Evolutionary conservation across 345 rosid genomes (phyloP).

Genomic region (Eucalyptus regnans): DNA sequence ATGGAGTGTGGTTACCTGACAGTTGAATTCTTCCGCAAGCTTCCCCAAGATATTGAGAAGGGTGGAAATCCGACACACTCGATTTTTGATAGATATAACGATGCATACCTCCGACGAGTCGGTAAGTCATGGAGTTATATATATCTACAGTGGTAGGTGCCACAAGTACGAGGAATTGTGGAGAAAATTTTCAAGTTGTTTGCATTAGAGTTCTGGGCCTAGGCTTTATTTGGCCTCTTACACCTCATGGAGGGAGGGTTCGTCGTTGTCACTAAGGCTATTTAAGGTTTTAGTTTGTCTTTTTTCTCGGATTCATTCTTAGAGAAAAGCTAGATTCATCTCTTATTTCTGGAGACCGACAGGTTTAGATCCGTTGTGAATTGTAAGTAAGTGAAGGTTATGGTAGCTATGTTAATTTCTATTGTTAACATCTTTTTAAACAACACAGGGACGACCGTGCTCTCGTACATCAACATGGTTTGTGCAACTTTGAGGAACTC

Average conservation of each 20-base stretch:
- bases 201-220: not conserved
- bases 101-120: conserved; percentile 70
- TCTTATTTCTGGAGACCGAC: not conserved
- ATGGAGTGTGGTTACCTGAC: conserved; percentile 93
- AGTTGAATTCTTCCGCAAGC: conserved; percentile 91
- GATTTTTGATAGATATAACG: conserved; percentile 77
- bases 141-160: not conserved
- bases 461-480: conserved; percentile 78
- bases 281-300: not conserved
- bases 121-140: conserved; percentile 26
- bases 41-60: conserved; percentile 92
- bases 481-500: conserved; percentile 68
- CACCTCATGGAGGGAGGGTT: not conserved
- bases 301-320: not conserved
- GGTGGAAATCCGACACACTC: conserved; percentile 97
- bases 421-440: not conserved
- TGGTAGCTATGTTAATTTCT: not conserved
- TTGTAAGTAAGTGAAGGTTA: not conserved
- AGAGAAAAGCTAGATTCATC: not conserved
- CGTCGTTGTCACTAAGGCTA: not conserved
- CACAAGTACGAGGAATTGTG: not conserved
- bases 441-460: conserved; percentile 52
- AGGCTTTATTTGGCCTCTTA: not conserved
- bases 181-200: not conserved
- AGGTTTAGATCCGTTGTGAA: not conserved